These are phyloP conservation scores for Tricholoma hemisulphureum DNA, from an alignment of 768 basidiomycete species.

Conservation along the genomic window DNA sequence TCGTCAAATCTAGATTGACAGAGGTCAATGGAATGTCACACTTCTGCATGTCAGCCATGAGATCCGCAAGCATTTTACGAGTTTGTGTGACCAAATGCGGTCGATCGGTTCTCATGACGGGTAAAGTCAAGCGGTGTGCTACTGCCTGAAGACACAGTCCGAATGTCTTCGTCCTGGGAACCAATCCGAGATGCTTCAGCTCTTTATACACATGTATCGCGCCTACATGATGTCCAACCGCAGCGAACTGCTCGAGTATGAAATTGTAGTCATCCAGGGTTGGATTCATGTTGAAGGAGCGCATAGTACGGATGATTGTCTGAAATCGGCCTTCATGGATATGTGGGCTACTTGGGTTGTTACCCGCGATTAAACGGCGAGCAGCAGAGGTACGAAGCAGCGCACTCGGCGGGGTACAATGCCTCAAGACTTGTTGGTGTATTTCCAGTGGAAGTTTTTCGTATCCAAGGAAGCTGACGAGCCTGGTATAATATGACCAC, in stretches of 20 bases:
- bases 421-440: conserved; percentile 69
- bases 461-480: conserved; percentile 48
- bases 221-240: conserved; percentile 67
- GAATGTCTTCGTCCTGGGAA: conserved; percentile 57
- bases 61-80: conserved; percentile 43
- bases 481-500: conserved; percentile 63
- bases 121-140: conserved; percentile 63
- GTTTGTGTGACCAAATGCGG: conserved; percentile 40
- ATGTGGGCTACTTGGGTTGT: conserved; percentile 42
- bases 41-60: conserved; percentile 59
- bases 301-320: conserved; percentile 68
- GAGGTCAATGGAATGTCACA: conserved; percentile 50
- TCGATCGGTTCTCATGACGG: conserved; percentile 41
- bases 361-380: conserved; percentile 38
- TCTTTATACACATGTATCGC: conserved; percentile 62
- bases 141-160: conserved; percentile 67
- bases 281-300: conserved; percentile 45
- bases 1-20: conserved; percentile 61
- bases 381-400: conserved; percentile 46
- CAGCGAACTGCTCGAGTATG: conserved; percentile 72
- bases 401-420: conserved; percentile 51
- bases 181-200: conserved; percentile 42
- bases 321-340: conserved; percentile 66
- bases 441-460: conserved; percentile 57
- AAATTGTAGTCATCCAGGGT: conserved; percentile 72